Base-by-base conservation (phyloP, 495 filamentous ascomycete genomes). In the Xylaria castorea region DNA sequence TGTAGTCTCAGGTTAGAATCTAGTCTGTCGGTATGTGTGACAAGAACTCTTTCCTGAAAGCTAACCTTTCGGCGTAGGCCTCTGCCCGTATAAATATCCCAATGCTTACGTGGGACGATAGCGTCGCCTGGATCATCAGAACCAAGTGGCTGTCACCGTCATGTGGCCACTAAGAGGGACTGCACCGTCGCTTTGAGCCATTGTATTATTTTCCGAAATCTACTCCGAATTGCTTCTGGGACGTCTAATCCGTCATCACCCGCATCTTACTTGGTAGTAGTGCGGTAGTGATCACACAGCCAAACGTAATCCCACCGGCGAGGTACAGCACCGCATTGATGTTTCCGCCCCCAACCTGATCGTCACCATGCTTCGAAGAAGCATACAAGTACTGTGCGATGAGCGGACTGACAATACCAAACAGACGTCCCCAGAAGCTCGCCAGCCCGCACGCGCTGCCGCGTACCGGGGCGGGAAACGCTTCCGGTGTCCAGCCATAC, bases 371-470 rank as follows among this genome's bases (percentile, higher is more conserved):
- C 22, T 25, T 48, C 36, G 27, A 72, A 16, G 58, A 71, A n/a
- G 71, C 73, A 51, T 83, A 69, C 20, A 85, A 60, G 44, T 79
- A 68, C 50, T 80, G 75, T 40, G 80, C 83, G 67, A 84, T 83
- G 22, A 86, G 70, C 25, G 84, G 83, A 40, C 81, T 79, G 36
- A 86, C 78, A 53, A 86, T 85, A 30, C 81, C 80, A 61, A 83
- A 83, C 40, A 86, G 67, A 36, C 83, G 60, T 1, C 83, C 84
- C 84, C 83, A 85, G 67, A 85, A 86, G 62, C 83, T 84, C 3
- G 87, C 86, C 0, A 87, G 76, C 2, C 87, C 87, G 14, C 82
- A 83, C 4, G 84, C 88, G 0, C 85, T 89, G 18, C 87, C 86
- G 51, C 87, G 78, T 51, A 88, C 85, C 0, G 86, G 84, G 1